A percentile compares a stretch with the other conserved stretches of the same genome.
Conservation (phyloP, 1,284 basidiomycete genomes). For the Ceratobasidium sp. region DNA sequence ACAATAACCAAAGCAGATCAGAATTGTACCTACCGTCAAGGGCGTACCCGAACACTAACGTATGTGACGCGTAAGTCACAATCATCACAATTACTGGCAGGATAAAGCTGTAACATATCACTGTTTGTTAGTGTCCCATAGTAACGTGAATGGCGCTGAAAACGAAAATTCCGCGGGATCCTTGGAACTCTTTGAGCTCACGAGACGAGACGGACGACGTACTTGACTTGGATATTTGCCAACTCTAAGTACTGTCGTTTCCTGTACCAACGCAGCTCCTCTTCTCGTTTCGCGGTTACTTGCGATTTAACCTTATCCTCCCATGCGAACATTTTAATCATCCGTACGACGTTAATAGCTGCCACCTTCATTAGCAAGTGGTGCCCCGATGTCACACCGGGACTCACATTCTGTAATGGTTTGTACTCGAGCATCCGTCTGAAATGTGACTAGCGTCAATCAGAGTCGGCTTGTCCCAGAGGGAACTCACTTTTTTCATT, state of each 20-base stretch:
- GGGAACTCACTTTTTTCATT: slow-evolving; percentile 50
- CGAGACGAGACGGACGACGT: slow-evolving; percentile 33
- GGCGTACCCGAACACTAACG: not conserved
- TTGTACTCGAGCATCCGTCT: slow-evolving; percentile 49
- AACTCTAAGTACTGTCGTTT: slow-evolving; percentile 59
- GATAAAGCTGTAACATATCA: not conserved
- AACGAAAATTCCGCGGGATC: too few species aligned
- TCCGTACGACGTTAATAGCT: slow-evolving; percentile 49
- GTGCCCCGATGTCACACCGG: not conserved
- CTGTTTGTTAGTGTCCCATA: too few species aligned
- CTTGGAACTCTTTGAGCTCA: not conserved
- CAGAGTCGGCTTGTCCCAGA: not conserved
- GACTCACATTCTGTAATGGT: slow-evolving; percentile 47
- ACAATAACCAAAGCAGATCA: too few species aligned
- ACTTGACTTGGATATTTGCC: slow-evolving; percentile 57
- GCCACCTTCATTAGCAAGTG: too few species aligned
- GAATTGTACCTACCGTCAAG: slow-evolving; percentile 7
- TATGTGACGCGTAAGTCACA: slow-evolving; percentile 27
- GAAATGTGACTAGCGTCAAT: not conserved
- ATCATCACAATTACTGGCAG: slow-evolving; percentile 12
- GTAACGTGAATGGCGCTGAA: too few species aligned
- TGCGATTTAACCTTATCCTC: slow-evolving; percentile 44
- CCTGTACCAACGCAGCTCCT: slow-evolving; percentile 54
- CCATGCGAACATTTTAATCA: slow-evolving; percentile 49
- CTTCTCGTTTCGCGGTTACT: slow-evolving; percentile 45